Percentiles rank a stretch among this genome's conserved stretches.
These are phyloP conservation scores for Irpex lacteus DNA, from an alignment of 1,284 basidiomycete genomes.

Conservation along the genomic window DNA sequence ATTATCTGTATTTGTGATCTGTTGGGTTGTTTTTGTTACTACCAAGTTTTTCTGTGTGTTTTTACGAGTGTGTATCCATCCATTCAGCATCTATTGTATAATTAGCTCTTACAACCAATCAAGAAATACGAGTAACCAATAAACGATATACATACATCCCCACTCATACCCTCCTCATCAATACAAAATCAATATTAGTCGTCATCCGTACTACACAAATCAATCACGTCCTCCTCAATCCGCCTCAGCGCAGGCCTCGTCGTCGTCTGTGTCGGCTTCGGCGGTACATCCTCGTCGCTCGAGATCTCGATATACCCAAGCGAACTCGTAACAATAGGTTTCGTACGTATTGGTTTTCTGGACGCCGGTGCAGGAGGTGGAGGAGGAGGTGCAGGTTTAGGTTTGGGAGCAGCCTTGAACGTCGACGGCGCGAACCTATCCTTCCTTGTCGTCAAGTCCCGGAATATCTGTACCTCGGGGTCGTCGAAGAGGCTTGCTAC, in stretches of 20 bases:
- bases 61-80: background rate
- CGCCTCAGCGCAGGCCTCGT: constrained; percentile 1
- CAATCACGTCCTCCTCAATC: constrained; percentile 28
- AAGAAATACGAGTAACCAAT: background rate
- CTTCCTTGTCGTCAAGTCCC: constrained; percentile 4
- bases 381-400: background rate
- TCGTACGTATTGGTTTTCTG: background rate
- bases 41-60: background rate
- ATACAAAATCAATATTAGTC: constrained; percentile 1
- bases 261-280: constrained; percentile 14
- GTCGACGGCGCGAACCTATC: background rate
- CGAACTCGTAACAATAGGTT: background rate
- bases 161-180: too few relatives aligned
- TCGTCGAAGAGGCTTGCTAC: constrained; percentile 4
- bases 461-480: constrained; percentile 6
- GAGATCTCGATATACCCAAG: constrained; percentile 26
- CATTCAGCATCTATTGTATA: constrained; percentile 4
- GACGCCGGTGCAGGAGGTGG: too few relatives aligned
- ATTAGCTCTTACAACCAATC: constrained; percentile 5
- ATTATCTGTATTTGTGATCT: constrained; percentile 8
- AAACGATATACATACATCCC: background rate
- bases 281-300: constrained; percentile 27
- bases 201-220: constrained; percentile 32
- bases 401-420: too few relatives aligned
- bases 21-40: constrained; percentile 2